These are phyloP conservation scores for Thymus mandschuricus DNA, from an alignment of 257 asterid genomes.

Conservation along the genomic window DNA sequence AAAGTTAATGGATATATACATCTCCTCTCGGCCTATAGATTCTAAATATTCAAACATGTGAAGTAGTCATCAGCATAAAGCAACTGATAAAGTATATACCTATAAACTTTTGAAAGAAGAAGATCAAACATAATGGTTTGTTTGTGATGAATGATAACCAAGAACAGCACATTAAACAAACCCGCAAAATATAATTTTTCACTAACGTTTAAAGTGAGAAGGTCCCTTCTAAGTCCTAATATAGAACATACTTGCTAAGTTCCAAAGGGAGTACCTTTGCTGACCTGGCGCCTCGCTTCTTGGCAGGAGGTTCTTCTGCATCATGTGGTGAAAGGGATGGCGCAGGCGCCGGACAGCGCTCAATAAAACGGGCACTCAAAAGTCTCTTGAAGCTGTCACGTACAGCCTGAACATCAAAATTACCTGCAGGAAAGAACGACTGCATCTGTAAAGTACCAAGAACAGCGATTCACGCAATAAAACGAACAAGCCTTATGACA, in stretches of 20 bases:
- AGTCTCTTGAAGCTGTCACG: slow-evolving; percentile 63
- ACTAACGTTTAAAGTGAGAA: not conserved
- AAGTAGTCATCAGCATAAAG: slow-evolving; percentile 8
- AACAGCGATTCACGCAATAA: not conserved
- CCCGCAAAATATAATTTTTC: not conserved
- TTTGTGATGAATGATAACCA: slow-evolving; percentile 3
- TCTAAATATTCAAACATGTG: not conserved
- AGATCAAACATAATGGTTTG: not conserved
- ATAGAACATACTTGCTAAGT: not conserved
- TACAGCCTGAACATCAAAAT: slow-evolving; percentile 42
- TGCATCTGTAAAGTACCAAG: not conserved
- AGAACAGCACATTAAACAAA: not conserved
- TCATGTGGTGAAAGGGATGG: slow-evolving; percentile 63
- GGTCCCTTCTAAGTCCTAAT: not conserved
- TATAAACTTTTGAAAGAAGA: not conserved
- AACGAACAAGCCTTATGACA: not conserved
- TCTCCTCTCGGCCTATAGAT: not conserved
- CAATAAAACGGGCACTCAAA: slow-evolving; percentile 69
- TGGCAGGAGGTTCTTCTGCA: slow-evolving; percentile 33
- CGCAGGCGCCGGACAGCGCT: slow-evolving; percentile 89
- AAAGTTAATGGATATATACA: not conserved
- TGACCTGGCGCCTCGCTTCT: slow-evolving; percentile 27
- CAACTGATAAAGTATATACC: not conserved
- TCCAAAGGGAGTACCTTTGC: slow-evolving; percentile 20
- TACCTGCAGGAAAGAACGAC: slow-evolving; percentile 45